These are phyloP conservation scores for Ogataea parapolymorpha DNA, from an alignment of 805 yeast genomes.

Conservation along the genomic window DNA sequence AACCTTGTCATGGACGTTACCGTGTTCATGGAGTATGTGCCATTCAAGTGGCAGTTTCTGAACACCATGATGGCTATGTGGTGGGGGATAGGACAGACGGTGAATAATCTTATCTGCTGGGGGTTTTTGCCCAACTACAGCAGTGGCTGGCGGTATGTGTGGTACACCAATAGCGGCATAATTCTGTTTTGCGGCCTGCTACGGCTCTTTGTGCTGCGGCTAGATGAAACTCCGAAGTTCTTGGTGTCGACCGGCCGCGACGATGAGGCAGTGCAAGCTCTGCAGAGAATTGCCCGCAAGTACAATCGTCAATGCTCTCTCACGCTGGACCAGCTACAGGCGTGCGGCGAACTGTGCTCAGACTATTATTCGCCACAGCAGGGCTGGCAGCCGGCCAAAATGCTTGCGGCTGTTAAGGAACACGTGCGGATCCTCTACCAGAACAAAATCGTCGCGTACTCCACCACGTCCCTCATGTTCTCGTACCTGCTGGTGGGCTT, in stretches of 20 bases:
- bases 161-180: not conserved
- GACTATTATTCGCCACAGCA: not conserved
- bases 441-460: constrained; percentile 37
- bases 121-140: not conserved
- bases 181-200: constrained; percentile 26
- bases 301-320: constrained; percentile 37
- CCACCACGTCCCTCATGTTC: constrained; percentile 1
- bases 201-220: constrained; percentile 28
- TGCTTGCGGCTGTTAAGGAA: constrained; percentile 18
- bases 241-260: constrained; percentile 4
- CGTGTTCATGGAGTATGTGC: constrained; percentile 46
- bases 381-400: constrained; percentile 25
- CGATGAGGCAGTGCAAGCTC: not conserved
- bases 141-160: constrained; percentile 36
- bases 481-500: not conserved
- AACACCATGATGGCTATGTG: constrained; percentile 46
- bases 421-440: constrained; percentile 19
- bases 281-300: constrained; percentile 41
- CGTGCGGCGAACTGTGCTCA: constrained; percentile 30
- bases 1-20: constrained; percentile 42
- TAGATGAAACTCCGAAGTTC: constrained; percentile 37
- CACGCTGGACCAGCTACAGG: constrained; percentile 40
- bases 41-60: constrained; percentile 34
- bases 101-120: constrained; percentile 26
- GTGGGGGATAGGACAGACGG: constrained; percentile 39